Evolutionary conservation across 345 rosid genomes (phyloP), one percentile per base, ranked within the genome.

Genomic region (Bruguiera gymnorhiza): DNA sequence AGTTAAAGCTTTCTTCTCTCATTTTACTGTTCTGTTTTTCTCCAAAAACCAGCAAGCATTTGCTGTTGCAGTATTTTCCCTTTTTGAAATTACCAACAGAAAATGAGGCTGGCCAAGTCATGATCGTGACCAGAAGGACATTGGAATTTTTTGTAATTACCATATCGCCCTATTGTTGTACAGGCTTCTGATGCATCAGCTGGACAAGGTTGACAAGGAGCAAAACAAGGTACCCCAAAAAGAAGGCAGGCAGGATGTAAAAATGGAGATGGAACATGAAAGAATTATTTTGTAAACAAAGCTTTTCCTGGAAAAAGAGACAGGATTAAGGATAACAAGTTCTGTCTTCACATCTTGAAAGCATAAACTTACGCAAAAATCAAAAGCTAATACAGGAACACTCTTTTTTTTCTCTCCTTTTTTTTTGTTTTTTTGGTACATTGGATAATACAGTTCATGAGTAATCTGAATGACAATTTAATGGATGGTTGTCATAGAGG

Each of bases 101-200:
- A 30, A 63, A 91, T 86, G 69, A 94, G 97, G 89, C 97, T 91
- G 29, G 99, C 99, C 48, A 94, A 87, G 78, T 91, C 97, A 69
- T 94, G 91, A 81, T 91, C 89, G 52, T 91, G 81, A 74, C 86
- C 93, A 52, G 87, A 54, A 32, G 93, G 81, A 46, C 99, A 94
- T 54, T 94, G 97, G 73, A 87, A 94, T 66, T 88, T 94, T 86
- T 91, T 91, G 79, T 83, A 94, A 86, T 89, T 91, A n/a, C 98
- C 97, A 65, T 95, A 89, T 68, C 92, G 88, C 61, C 97, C 96
- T 51, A 94, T 80, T 29, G 99, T 94, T 60, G 99, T 97, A 78
- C 99, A 94, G 60, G 81, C 87, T 80, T 94, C 95, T 8, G 78
- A 48, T 63, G 97, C 85, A 74, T 75, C 85, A 1, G 73, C 29